Conservation (phyloP, 768 basidiomycete genomes). For the Lactifluus hygrophoroides region DNA sequence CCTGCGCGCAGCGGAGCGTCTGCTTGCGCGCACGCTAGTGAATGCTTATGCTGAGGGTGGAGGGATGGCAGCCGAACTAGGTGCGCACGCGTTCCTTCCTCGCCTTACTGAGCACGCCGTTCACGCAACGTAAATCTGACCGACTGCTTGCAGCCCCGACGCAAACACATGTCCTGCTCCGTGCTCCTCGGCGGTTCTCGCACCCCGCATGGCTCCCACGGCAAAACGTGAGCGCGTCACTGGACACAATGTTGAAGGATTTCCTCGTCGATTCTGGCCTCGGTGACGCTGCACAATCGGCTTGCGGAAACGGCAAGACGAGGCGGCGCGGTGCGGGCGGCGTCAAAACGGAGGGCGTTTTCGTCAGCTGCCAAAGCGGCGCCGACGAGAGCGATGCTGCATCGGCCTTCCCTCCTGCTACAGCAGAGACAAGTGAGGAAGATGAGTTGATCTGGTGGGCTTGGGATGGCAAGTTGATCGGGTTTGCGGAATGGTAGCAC, state of each 20-base stretch:
- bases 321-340: constrained; percentile 3
- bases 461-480: constrained; percentile 41
- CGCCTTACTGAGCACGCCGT: background rate
- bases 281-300: background rate
- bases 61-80: constrained; percentile 36
- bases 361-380: constrained; percentile 28
- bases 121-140: background rate
- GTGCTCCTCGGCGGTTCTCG: constrained; percentile 39
- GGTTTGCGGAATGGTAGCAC: constrained; percentile 39
- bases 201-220: constrained; percentile 42
- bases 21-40: constrained; percentile 39
- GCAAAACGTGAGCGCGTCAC: constrained; percentile 32
- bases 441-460: constrained; percentile 47
- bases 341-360: constrained; percentile 34
- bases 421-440: constrained; percentile 26
- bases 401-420: background rate
- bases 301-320: constrained; percentile 24
- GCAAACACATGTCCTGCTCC: constrained; percentile 39
- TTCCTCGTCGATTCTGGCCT: constrained; percentile 30
- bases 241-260: constrained; percentile 30
- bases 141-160: constrained; percentile 33
- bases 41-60: constrained; percentile 36
- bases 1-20: constrained; percentile 31
- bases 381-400: constrained; percentile 1
- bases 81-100: constrained; percentile 23